Base-by-base conservation (phyloP, 176 grass and related monocot genomes). In the Areca catechu region DNA sequence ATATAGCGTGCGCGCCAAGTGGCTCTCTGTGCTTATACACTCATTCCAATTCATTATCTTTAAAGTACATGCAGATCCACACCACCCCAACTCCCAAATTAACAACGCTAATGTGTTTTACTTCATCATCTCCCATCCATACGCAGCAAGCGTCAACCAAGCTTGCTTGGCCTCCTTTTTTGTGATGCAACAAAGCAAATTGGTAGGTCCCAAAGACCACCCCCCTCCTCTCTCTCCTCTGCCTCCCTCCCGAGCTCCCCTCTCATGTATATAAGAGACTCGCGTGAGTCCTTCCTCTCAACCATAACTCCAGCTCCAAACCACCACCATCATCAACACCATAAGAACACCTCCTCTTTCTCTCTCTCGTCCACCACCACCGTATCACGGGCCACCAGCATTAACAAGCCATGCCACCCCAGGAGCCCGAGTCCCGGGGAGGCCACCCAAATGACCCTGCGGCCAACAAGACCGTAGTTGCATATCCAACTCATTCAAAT, bases 401-500 rank as follows among this genome's bases (percentile, higher is more conserved):
- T 43, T 43, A 48, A 5, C 19, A 18, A 4, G 50, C n/a, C 47
- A 71, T 71, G 56, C 15, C 22, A 7, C 56, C 68, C 2, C 58
- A 53, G 20, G 58, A 72, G 58, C 19, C 58, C n/a, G 58, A 72
- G 27, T 49, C 55, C 2, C 58, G 50, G 24, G 70, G 58, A 30
- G 57, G 69, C 47, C 57, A 52, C 15, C 16, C 22, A 15, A 53
- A 61, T 49, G 4, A 5, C 15, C 4, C n/a, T 50, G 18, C 50
- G 51, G 27, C 2, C 7, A 53, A 18, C 54, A 12, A 18, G 5
- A 25, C 47, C 24, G 24, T 72, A 18, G 25, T 61, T 15, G 25
- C 69, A 3, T 92, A 79, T 76, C 93, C 87, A 3, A 61, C 67
- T 29, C 27, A 29, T 6, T 6, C 27, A 5, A 0, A 29, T 7